A percentile compares a stretch with the other conserved stretches of the same genome.
phyloP scores from a whole-genome alignment of 768 basidiomycete genomes.

The Candolleomyces aberdarensis region DNA sequence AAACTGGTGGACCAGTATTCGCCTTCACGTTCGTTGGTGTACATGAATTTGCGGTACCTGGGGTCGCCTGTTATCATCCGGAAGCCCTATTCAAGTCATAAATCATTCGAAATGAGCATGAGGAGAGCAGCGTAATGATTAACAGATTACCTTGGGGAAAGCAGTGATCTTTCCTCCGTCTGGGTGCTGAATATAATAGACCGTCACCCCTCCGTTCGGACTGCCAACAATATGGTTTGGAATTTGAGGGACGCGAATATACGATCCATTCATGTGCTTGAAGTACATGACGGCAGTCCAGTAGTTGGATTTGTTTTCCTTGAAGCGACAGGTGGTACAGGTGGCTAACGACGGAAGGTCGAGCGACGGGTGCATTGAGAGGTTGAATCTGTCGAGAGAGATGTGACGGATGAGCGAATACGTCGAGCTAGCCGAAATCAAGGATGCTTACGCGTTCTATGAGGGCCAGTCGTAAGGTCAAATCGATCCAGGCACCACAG shows the following conservation, averaged over 20 bases:
- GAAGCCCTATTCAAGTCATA: neutral
- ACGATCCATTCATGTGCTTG: constrained; percentile 3
- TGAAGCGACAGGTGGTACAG: constrained; percentile 1
- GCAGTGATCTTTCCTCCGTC: constrained; percentile 12
- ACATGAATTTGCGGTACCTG: neutral
- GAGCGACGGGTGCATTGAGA: neutral
- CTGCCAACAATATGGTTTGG: constrained; percentile 18
- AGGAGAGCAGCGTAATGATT: neutral
- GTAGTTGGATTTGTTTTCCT: constrained; percentile 3
- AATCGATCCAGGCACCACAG: neutral
- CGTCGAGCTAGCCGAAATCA: no score
- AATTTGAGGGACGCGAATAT: constrained; percentile 14
- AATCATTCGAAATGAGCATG: neutral
- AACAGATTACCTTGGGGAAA: constrained; percentile 15
- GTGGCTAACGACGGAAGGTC: neutral
- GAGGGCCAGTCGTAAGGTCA: neutral
- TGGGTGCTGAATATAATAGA: constrained; percentile 19
- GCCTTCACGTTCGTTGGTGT: neutral
- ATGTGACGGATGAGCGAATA: neutral
- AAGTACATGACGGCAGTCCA: constrained; percentile 5
- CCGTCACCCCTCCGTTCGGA: constrained; percentile 20
- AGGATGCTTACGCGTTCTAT: constrained; percentile 2
- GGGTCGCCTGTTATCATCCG: constrained; percentile 8
- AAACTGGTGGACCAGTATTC: constrained; percentile 1
- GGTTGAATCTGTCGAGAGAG: neutral